These are phyloP conservation scores for Entomortierella lignicola DNA, from an alignment of 192 early-diverging fungal genomes.

Conservation along the genomic window DNA sequence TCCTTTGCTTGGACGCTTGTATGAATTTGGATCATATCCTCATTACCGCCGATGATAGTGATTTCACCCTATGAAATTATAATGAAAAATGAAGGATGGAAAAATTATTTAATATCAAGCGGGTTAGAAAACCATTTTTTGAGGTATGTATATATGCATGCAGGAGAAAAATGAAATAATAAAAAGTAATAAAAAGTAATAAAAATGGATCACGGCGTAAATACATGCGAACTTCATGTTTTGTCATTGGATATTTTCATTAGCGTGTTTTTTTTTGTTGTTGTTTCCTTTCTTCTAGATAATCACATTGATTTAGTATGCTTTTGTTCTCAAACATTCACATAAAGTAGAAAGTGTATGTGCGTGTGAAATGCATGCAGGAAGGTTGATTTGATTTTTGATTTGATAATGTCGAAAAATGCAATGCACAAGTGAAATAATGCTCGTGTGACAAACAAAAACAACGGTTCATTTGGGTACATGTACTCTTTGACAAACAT, in stretches of 20 bases:
- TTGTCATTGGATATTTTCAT: no score
- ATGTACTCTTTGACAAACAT: no score
- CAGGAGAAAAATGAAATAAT: no score
- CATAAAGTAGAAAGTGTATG: neutral
- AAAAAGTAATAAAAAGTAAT: no score
- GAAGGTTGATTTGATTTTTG: neutral
- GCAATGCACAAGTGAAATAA: neutral
- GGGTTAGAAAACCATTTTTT: neutral
- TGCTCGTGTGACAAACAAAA: neutral
- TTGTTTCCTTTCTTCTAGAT: neutral
- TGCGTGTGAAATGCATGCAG: neutral
- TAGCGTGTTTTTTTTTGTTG: neutral
- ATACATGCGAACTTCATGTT: no score
- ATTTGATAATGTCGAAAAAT: no score
- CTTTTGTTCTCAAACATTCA: neutral
- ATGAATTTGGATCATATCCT: slow-evolving; percentile 48
- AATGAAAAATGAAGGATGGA: neutral
- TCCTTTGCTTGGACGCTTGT: slow-evolving; percentile 47
- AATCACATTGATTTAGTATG: no score
- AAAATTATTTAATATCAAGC: neutral
- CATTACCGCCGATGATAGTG: slow-evolving; percentile 50
- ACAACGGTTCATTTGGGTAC: no score
- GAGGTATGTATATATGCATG: neutral
- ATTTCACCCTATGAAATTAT: slow-evolving; percentile 35
- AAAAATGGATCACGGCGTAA: no score